phyloP scores from a whole-genome alignment of 1,284 basidiomycete genomes.

The Filobasidium uniguttulatum region DNA sequence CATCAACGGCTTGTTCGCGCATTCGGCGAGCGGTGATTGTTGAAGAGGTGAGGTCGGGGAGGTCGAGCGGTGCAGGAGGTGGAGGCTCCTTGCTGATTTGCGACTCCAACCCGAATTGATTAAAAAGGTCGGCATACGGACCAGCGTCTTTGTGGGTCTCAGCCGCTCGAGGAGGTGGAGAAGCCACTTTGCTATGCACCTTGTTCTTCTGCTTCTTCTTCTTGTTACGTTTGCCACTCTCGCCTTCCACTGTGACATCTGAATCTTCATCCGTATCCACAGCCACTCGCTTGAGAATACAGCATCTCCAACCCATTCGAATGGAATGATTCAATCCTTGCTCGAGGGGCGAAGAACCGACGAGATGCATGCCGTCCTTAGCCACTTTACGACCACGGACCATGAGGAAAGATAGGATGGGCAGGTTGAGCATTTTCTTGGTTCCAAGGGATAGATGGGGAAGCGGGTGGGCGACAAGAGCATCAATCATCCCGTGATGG shows the following conservation, averaged over 20 bases:
- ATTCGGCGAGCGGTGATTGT: conserved; percentile 39
- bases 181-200: conserved; percentile 3
- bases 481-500: conserved; percentile 31
- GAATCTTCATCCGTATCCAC: conserved; percentile 46
- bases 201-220: conserved; percentile 11
- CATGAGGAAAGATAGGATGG: conserved; percentile 15
- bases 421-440: conserved; percentile 10
- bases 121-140: no score
- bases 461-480: conserved; percentile 3
- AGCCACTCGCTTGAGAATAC: conserved; percentile 64
- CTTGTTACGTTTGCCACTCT: conserved; percentile 16
- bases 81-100: not conserved
- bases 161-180: not conserved
- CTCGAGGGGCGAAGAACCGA: conserved; percentile 66
- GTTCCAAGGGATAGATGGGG: not conserved
- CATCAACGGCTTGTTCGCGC: conserved; percentile 74
- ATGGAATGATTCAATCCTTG: conserved; percentile 56
- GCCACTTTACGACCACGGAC: conserved; percentile 51
- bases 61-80: not conserved
- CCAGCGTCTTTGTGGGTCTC: not conserved
- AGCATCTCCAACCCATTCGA: conserved; percentile 62
- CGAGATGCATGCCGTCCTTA: conserved; percentile 50
- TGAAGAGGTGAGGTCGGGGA: not conserved
- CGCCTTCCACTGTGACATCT: conserved; percentile 6
- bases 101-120: no score